These are phyloP conservation scores for Colletotrichum acutatum DNA, from an alignment of 2,329 filamentous ascomycete species.

Conservation along the genomic window DNA sequence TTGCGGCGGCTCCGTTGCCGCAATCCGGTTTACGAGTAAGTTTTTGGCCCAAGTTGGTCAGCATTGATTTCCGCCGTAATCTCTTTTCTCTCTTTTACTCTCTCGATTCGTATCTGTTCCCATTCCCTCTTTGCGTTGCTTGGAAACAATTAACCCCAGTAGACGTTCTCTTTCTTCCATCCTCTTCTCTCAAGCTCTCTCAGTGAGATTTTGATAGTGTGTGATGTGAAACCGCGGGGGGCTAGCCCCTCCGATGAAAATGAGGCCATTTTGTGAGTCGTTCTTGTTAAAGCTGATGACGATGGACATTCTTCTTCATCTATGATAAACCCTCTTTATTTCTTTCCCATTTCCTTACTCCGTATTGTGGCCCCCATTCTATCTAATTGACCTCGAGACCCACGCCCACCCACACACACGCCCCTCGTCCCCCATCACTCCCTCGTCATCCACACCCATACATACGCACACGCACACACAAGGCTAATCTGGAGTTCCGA, in stretches of 20 bases:
- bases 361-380: neutral
- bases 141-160: neutral
- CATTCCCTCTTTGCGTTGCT: neutral
- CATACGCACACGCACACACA: neutral
- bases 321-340: neutral
- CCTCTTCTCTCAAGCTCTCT: neutral
- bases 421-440: too few relatives aligned
- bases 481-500: neutral
- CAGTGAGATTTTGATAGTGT: too few relatives aligned
- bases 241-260: neutral
- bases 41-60: neutral
- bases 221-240: neutral
- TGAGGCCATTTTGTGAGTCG: conserved; percentile 9
- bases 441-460: too few relatives aligned
- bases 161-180: neutral
- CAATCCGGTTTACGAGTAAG: neutral
- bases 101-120: neutral
- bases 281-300: conserved; percentile 5
- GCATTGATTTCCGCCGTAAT: neutral
- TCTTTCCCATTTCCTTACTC: neutral
- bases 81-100: neutral
- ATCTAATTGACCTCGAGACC: neutral
- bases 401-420: neutral
- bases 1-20: neutral
- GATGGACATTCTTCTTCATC: neutral